Conservation (phyloP, 2,329 filamentous ascomycete genomes). For the Pseudogymnoascus sp. region DNA sequence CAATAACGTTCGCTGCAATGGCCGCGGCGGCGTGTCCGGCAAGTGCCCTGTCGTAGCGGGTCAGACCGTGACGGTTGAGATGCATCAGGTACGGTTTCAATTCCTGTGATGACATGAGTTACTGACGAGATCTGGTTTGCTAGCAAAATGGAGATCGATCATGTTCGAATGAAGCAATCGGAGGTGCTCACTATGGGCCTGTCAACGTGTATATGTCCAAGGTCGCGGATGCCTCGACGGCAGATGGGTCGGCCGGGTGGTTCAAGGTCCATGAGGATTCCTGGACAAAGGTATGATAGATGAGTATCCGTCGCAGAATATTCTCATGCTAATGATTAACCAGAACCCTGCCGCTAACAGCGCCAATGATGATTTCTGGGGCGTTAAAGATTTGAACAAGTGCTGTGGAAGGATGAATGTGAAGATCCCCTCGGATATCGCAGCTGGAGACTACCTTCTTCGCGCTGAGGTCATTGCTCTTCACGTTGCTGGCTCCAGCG, state of each 20-base stretch:
- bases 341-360: background rate
- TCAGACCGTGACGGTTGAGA: slow-evolving; percentile 40
- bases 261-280: slow-evolving; percentile 46
- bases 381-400: slow-evolving; percentile 16
- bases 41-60: slow-evolving; percentile 38
- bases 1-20: slow-evolving; percentile 42
- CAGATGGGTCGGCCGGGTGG: slow-evolving; percentile 37
- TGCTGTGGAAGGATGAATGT: slow-evolving; percentile 30
- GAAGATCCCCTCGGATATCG: slow-evolving; percentile 5
- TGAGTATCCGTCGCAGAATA: background rate
- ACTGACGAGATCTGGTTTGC: background rate
- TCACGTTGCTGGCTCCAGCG: slow-evolving; percentile 20
- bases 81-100: slow-evolving; percentile 35
- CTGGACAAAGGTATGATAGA: slow-evolving; percentile 20
- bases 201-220: slow-evolving; percentile 44
- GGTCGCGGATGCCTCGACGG: slow-evolving; percentile 38
- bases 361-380: slow-evolving; percentile 3
- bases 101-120: background rate
- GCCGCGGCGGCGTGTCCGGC: slow-evolving; percentile 27
- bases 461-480: slow-evolving; percentile 26
- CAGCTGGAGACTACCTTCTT: slow-evolving; percentile 7
- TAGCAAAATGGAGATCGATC: slow-evolving; percentile 36
- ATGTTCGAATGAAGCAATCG: slow-evolving; percentile 42
- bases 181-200: slow-evolving; percentile 45
- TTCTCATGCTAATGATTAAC: background rate